Base-by-base conservation (phyloP, 345 rosid genomes). In the Gossypioides kirkii region DNA sequence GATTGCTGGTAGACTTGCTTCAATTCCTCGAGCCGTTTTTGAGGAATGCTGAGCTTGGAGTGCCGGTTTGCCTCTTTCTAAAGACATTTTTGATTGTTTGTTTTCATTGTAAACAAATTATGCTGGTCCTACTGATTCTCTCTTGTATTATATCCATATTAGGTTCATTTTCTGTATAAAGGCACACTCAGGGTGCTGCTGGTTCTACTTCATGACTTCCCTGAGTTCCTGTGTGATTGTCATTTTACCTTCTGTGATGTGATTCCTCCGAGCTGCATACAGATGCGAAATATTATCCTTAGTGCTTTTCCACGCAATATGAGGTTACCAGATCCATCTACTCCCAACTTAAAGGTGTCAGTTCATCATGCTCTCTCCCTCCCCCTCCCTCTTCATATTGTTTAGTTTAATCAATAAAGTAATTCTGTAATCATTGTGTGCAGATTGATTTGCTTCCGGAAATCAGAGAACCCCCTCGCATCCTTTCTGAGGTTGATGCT, bases 311-410 rank as follows among this genome's bases (percentile, higher is more conserved):
- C 99, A 1, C 89, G 87, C 73, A 92, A 87, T 83, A 92, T 92
- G 99, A 91, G 97, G 90, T 89, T 95, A 59, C 98, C 98, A 0
- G 99, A 95, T 84, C 98, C 99, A 65, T 91, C 98, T 73, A 95
- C 98, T 65, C 99, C 97, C 25, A 92, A 92, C 78, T 62, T 86
- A 80, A 89, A 90, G 91, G 94, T 85, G 47, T 65, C 18, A 18
- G 26, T 65, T 72, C 2, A 17, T 66, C 63, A 68, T 47, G 36
- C 23, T 76, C 66, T 64, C n/a, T 62, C 49, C 28, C n/a, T 17
- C 6, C n/a, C 5, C 60, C 5, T 20, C 1, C 1, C 12, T 77
- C 45, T 18, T n/a, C 1, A 0, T 16, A 25, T 58, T 2, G 55
- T 77, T 69, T 68, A 22, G 55, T 77, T 69, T 68, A 22, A 17